phyloP scores from a whole-genome alignment of 176 grass and related monocot genomes.

The Oropetium thomaeum region DNA sequence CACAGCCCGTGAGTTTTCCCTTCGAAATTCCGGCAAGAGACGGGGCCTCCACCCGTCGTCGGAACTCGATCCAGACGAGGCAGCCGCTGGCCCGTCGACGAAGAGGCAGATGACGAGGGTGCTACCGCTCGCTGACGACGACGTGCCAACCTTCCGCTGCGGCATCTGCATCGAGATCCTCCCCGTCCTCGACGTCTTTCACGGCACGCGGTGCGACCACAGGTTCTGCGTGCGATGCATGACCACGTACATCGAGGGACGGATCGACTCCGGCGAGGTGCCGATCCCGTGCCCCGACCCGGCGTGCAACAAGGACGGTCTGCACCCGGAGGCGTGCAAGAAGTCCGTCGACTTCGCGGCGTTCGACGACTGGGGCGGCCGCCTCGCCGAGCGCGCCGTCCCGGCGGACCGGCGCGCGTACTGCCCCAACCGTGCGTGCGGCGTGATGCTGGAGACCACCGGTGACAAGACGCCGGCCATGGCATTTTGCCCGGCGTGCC shows the following conservation, averaged over 20 bases:
- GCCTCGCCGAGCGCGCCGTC: conserved; percentile 36
- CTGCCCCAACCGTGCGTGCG: conserved; percentile 44
- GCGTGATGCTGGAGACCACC: conserved; percentile 4
- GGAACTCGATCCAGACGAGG: not conserved
- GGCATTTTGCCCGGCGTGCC: conserved; percentile 35
- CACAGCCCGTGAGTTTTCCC: not conserved
- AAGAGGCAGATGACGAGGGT: not conserved
- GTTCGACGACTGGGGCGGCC: conserved; percentile 37
- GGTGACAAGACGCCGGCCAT: not conserved
- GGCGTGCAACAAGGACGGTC: not conserved
- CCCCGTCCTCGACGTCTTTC: conserved; percentile 14
- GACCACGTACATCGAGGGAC: conserved; percentile 11
- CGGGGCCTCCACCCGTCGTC: not conserved
- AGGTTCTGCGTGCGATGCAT: conserved; percentile 41
- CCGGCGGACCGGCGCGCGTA: conserved; percentile 1
- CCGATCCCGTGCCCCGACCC: conserved; percentile 34
- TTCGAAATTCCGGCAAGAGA: not conserved
- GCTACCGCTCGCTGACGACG: not conserved
- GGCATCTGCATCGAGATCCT: conserved; percentile 38
- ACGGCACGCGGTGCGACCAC: conserved; percentile 12
- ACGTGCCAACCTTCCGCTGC: conserved; percentile 21
- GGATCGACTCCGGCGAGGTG: conserved; percentile 1
- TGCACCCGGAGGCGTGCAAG: conserved; percentile 9
- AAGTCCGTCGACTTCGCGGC: conserved; percentile 26
- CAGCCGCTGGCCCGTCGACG: not conserved